Conservation (phyloP, 2,329 filamentous ascomycete genomes). For the Neurospora sp. region DNA sequence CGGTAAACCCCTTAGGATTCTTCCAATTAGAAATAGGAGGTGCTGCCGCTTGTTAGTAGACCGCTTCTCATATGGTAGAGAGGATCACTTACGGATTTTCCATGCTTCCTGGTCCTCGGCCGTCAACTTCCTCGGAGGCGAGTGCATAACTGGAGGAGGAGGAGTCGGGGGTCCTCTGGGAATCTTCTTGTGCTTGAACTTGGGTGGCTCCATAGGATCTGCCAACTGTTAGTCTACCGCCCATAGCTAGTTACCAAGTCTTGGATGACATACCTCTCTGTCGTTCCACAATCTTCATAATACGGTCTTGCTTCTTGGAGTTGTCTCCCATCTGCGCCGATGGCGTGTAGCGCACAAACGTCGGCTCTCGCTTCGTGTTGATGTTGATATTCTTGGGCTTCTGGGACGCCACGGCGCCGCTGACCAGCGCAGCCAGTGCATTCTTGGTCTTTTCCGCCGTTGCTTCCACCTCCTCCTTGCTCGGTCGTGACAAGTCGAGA, state of each 20-base stretch:
- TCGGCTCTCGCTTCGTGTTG: constrained; percentile 71
- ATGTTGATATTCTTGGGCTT: constrained; percentile 92
- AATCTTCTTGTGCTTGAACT: constrained; percentile 99
- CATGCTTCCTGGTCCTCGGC: constrained; percentile 96
- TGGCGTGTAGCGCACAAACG: constrained; percentile 91
- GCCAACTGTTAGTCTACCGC: constrained; percentile 3
- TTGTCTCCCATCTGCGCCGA: constrained; percentile 92
- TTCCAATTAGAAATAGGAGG: constrained; percentile 98
- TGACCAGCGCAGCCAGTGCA: constrained; percentile 72
- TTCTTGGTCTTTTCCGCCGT: constrained; percentile 83
- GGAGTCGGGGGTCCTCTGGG: constrained; percentile 85
- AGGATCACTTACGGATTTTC: constrained; percentile 48
- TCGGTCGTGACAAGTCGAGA: constrained; percentile 75
- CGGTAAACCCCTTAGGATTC: constrained; percentile 96
- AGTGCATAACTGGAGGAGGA: constrained; percentile 89
- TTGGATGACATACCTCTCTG: constrained; percentile 41
- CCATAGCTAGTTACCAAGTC: neutral
- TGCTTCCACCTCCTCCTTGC: constrained; percentile 70
- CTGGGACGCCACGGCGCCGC: constrained; percentile 79
- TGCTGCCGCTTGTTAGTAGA: constrained; percentile 23
- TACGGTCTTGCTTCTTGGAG: constrained; percentile 80
- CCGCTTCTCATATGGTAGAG: neutral
- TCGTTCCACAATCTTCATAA: constrained; percentile 96
- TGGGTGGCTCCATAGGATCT: constrained; percentile 94
- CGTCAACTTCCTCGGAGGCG: constrained; percentile 85